Conservation (phyloP, 139 green algal genomes). For the Chlorella sp. region DNA sequence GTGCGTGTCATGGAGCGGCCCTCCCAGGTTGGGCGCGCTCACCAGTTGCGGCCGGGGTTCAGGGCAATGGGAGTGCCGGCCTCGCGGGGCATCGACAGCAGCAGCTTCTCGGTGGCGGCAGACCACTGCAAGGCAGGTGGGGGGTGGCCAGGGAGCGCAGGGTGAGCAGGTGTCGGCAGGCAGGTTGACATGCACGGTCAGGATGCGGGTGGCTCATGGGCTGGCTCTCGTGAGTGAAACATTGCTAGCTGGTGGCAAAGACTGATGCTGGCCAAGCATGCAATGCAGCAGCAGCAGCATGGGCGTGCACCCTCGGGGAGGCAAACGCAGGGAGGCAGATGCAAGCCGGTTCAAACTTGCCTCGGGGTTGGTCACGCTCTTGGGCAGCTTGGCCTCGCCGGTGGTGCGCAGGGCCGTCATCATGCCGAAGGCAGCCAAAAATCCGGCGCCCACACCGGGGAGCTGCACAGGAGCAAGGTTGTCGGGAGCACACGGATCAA, state of each 20-base stretch:
- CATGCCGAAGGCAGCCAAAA: slow-evolving; percentile 8
- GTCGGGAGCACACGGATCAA: too few relatives aligned
- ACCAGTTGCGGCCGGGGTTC: too few relatives aligned
- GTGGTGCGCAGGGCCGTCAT: background rate
- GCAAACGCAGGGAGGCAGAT: background rate
- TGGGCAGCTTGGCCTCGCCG: background rate
- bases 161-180: background rate
- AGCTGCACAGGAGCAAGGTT: background rate
- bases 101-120: slow-evolving; percentile 1
- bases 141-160: background rate
- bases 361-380: background rate
- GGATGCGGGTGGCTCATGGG: too few relatives aligned
- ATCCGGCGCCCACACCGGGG: background rate
- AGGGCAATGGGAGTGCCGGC: too few relatives aligned
- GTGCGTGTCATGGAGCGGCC: too few relatives aligned
- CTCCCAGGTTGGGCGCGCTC: too few relatives aligned
- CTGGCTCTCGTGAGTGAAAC: too few relatives aligned
- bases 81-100: background rate
- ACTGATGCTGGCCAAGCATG: too few relatives aligned
- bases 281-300: background rate
- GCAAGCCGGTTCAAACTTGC: background rate
- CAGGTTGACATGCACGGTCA: background rate
- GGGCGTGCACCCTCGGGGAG: too few relatives aligned
- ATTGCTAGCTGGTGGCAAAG: too few relatives aligned
- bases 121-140: background rate